Evolutionary conservation across 495 filamentous ascomycete species (phyloP).

Genomic region (Podospora tetraspora): DNA sequence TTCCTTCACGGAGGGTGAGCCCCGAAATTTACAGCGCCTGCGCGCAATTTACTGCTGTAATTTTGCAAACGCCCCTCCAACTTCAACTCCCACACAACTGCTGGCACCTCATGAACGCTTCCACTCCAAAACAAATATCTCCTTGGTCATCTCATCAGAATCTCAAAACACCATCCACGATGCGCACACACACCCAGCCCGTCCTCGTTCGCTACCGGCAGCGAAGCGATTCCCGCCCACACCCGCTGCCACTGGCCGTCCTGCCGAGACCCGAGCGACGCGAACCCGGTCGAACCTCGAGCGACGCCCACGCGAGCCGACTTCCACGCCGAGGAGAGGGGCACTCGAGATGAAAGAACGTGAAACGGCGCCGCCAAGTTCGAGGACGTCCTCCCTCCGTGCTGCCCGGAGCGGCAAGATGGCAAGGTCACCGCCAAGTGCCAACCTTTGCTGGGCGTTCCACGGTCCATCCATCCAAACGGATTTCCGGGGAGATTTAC

Average conservation of each 20-base stretch:
- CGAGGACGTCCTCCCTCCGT: background rate
- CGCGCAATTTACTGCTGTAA: background rate
- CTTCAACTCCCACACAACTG: background rate
- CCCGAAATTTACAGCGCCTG: background rate
- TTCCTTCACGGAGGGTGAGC: background rate
- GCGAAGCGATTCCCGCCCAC: background rate
- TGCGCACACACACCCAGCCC: background rate
- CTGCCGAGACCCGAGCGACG: background rate
- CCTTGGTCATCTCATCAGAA: background rate
- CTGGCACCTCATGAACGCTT: too few relatives aligned
- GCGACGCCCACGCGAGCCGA: constrained; percentile 1
- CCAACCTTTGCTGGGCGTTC: background rate
- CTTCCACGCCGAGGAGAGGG: background rate
- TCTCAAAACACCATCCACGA: background rate
- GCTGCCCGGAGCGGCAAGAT: constrained; percentile 9
- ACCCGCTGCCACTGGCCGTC: background rate
- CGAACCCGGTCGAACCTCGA: background rate
- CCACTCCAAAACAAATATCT: background rate
- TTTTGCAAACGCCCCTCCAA: background rate
- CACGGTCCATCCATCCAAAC: constrained; percentile 1
- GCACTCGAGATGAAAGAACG: background rate
- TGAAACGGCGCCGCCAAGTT: background rate
- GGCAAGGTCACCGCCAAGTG: background rate
- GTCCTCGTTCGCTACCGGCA: background rate
- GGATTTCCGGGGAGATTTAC: constrained; percentile 21